Evolutionary conservation across 768 basidiomycete genomes (phyloP).

Genomic region (Phlegmacium glaucopus): DNA sequence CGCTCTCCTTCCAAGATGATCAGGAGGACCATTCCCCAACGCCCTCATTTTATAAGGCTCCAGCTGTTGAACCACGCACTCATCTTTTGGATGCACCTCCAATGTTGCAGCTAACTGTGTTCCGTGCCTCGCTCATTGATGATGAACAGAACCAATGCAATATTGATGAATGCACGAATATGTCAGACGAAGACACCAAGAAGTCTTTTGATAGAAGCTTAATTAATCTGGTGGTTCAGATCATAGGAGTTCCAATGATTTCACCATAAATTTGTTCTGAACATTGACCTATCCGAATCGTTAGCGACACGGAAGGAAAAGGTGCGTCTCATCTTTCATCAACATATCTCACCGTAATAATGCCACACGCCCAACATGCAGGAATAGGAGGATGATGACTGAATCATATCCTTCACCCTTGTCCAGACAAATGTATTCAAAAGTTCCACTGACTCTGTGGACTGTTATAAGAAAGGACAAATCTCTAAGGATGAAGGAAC

Average conservation of each 20-base stretch:
- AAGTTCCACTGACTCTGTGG: conserved; percentile 83
- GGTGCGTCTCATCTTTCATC: neutral
- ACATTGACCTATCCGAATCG: conserved; percentile 71
- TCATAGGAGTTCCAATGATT: conserved; percentile 82
- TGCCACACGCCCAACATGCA: conserved; percentile 92
- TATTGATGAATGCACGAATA: conserved; percentile 40
- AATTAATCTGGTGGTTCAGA: conserved; percentile 70
- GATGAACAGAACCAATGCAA: conserved; percentile 14
- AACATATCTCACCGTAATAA: conserved; percentile 82
- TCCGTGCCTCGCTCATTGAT: conserved; percentile 31
- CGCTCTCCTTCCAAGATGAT: conserved; percentile 24
- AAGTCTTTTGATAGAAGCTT: conserved; percentile 72
- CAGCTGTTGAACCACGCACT: neutral
- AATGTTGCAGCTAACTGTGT: conserved; percentile 9
- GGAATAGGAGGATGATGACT: conserved; percentile 97
- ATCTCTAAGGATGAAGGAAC: conserved; percentile 26
- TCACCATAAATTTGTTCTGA: conserved; percentile 95
- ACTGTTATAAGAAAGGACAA: neutral
- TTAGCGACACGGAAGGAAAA: neutral
- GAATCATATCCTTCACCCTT: conserved; percentile 89
- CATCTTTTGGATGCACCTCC: neutral
- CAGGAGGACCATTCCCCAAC: neutral
- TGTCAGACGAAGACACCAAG: conserved; percentile 64
- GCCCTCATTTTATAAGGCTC: neutral
- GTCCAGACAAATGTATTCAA: conserved; percentile 87